Evolutionary conservation across 768 basidiomycete species (phyloP).

Genomic region (Serpula lacrymans): DNA sequence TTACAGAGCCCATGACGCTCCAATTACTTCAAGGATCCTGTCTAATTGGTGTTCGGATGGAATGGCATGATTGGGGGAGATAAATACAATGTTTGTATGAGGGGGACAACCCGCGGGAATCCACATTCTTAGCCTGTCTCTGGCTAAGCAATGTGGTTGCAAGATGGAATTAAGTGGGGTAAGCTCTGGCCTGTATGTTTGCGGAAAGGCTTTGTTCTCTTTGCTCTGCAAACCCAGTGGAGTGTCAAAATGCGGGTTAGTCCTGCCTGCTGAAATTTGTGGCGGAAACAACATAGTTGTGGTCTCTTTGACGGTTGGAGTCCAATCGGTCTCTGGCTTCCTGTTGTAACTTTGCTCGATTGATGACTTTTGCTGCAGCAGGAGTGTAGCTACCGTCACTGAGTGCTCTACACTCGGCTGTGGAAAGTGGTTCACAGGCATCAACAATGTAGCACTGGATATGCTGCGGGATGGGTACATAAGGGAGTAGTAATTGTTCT

Average conservation of each 20-base stretch:
- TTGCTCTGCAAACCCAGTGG: too few relatives aligned
- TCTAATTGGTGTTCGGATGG: conserved; percentile 16
- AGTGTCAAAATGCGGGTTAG: too few relatives aligned
- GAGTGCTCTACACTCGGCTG: not conserved
- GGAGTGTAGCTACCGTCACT: not conserved
- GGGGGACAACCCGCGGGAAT: too few relatives aligned
- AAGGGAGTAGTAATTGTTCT: conserved; percentile 27
- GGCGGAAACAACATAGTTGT: too few relatives aligned
- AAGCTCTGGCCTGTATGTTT: conserved; percentile 6
- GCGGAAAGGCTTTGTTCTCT: too few relatives aligned
- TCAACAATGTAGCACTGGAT: not conserved
- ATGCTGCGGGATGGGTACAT: conserved; percentile 22
- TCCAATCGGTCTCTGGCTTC: too few relatives aligned
- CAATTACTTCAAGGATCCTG: conserved; percentile 22
- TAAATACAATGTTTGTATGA: too few relatives aligned
- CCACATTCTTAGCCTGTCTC: conserved; percentile 26
- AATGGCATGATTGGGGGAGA: too few relatives aligned
- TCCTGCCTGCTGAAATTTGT: too few relatives aligned
- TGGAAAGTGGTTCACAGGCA: not conserved
- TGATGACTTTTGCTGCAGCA: conserved; percentile 4
- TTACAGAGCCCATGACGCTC: conserved; percentile 26
- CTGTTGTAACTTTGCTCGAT: not conserved
- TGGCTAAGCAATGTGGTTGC: conserved; percentile 25
- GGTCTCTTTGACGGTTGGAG: too few relatives aligned
- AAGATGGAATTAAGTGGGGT: conserved; percentile 13